These are phyloP conservation scores for Chalciporus sphaerocephalus DNA, from an alignment of 768 basidiomycete genomes.

Conservation along the genomic window DNA sequence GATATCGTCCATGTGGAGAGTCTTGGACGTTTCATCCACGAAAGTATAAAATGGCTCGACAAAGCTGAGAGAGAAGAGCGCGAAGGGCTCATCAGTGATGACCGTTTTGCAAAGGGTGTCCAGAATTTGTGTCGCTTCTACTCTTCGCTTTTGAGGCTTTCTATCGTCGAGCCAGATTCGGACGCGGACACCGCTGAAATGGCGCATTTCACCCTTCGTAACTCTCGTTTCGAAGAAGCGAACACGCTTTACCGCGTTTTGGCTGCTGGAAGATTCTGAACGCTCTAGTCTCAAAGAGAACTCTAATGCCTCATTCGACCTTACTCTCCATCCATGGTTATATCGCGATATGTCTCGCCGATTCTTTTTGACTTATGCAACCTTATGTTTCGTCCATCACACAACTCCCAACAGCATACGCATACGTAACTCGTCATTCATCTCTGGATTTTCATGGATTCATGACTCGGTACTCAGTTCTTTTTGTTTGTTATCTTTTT, in stretches of 20 bases:
- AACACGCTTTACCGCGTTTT: slow-evolving; percentile 66
- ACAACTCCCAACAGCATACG: slow-evolving; percentile 2
- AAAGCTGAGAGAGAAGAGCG: slow-evolving; percentile 63
- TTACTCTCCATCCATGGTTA: background rate
- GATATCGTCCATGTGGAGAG: slow-evolving; percentile 62
- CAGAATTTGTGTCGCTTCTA: slow-evolving; percentile 78
- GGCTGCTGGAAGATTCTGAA: slow-evolving; percentile 38
- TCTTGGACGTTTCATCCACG: slow-evolving; percentile 68
- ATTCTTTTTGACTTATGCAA: slow-evolving; percentile 17
- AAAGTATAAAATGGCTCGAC: slow-evolving; percentile 67
- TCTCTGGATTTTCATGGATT: background rate
- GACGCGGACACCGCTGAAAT: slow-evolving; percentile 75
- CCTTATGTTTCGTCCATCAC: slow-evolving; percentile 7
- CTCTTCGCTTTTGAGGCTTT: slow-evolving; percentile 60
- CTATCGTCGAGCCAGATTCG: slow-evolving; percentile 56
- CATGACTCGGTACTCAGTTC: background rate
- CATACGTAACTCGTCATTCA: background rate
- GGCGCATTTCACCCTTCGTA: slow-evolving; percentile 67
- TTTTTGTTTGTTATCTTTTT: too few species aligned
- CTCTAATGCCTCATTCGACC: background rate
- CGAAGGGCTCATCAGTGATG: slow-evolving; percentile 65
- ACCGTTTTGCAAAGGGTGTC: slow-evolving; percentile 67
- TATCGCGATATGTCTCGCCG: slow-evolving; percentile 4
- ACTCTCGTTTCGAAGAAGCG: slow-evolving; percentile 74
- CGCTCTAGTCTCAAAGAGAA: background rate